Conservation (phyloP, 2,329 filamentous ascomycete species). For the Beauveria scarabaeidicola region DNA sequence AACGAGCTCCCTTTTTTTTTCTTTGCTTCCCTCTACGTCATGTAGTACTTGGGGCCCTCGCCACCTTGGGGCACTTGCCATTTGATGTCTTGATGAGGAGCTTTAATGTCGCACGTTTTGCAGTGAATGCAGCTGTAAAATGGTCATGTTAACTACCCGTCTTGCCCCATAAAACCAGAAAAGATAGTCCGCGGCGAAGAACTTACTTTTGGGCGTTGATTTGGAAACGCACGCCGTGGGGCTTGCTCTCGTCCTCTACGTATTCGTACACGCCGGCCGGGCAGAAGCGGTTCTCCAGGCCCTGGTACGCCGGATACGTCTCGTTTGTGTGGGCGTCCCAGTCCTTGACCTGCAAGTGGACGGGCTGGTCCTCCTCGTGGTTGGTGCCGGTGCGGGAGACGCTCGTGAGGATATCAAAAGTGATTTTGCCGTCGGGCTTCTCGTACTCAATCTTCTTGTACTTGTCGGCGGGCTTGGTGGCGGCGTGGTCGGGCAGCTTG, state of each 20-base stretch:
- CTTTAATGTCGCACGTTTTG: slow-evolving; percentile 99
- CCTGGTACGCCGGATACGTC: slow-evolving; percentile 82
- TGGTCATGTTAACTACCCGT: neutral
- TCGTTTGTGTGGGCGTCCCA: slow-evolving; percentile 83
- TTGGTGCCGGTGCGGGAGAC: slow-evolving; percentile 95
- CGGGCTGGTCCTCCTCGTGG: slow-evolving; percentile 96
- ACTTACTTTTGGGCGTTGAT: slow-evolving; percentile 96
- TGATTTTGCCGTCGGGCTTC: slow-evolving; percentile 91
- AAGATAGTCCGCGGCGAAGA: neutral
- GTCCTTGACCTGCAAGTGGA: slow-evolving; percentile 89
- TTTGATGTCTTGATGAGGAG: slow-evolving; percentile 92
- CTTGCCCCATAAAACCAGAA: neutral
- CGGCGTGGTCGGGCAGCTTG: slow-evolving; percentile 64
- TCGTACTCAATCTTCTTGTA: slow-evolving; percentile 90
- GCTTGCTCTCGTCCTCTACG: slow-evolving; percentile 81
- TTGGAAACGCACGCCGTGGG: slow-evolving; percentile 86
- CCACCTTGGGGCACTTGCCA: slow-evolving; percentile 93
- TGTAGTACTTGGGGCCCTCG: slow-evolving; percentile 65
- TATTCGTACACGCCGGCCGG: slow-evolving; percentile 98
- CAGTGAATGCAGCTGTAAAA: slow-evolving; percentile 83
- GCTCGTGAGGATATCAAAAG: slow-evolving; percentile 91
- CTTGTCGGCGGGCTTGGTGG: slow-evolving; percentile 71
- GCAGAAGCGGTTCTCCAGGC: slow-evolving; percentile 92
- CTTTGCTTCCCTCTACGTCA: slow-evolving; percentile 37
- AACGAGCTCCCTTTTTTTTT: neutral